phyloP scores from a whole-genome alignment of 2,329 filamentous ascomycete genomes.

The Lithohypha guttulata region DNA sequence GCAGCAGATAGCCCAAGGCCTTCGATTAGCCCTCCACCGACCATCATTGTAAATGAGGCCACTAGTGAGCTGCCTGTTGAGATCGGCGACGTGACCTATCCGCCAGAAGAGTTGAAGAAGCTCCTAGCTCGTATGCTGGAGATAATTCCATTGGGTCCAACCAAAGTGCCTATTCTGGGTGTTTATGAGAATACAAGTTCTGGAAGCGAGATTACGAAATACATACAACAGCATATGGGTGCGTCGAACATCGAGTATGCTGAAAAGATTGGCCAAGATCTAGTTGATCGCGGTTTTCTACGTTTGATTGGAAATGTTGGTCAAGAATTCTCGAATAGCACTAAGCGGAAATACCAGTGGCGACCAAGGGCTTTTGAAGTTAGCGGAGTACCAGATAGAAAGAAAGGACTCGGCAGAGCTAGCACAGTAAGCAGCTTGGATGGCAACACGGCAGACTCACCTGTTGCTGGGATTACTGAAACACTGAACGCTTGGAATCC shows the following conservation, averaged over 20 bases:
- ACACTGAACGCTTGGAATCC: conserved; percentile 90
- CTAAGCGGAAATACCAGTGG: conserved; percentile 96
- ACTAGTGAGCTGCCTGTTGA: conserved; percentile 77
- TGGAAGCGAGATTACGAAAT: conserved; percentile 90
- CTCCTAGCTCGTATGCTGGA: conserved; percentile 77
- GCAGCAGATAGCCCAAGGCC: conserved; percentile 50
- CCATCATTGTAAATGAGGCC: conserved; percentile 71
- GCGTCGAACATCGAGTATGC: conserved; percentile 79
- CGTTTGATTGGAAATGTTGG: conserved; percentile 89
- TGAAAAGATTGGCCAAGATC: conserved; percentile 87
- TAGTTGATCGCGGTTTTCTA: conserved; percentile 75
- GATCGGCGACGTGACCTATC: conserved; percentile 79
- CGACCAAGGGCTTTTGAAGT: conserved; percentile 81
- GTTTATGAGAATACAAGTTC: conserved; percentile 88
- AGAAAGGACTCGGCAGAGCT: conserved; percentile 58
- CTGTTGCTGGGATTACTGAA: conserved; percentile 74
- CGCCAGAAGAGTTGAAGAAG: conserved; percentile 79
- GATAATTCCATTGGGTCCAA: conserved; percentile 75
- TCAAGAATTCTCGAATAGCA: conserved; percentile 93
- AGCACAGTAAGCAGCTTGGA: conserved; percentile 55
- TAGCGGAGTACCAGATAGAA: conserved; percentile 81
- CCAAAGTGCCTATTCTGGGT: conserved; percentile 89
- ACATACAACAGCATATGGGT: conserved; percentile 78
- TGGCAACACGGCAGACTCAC: conserved; percentile 56
- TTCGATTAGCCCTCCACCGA: conserved; percentile 45